Conservation (phyloP, 345 rosid species). For the Cardiospermum halicacabum region DNA sequence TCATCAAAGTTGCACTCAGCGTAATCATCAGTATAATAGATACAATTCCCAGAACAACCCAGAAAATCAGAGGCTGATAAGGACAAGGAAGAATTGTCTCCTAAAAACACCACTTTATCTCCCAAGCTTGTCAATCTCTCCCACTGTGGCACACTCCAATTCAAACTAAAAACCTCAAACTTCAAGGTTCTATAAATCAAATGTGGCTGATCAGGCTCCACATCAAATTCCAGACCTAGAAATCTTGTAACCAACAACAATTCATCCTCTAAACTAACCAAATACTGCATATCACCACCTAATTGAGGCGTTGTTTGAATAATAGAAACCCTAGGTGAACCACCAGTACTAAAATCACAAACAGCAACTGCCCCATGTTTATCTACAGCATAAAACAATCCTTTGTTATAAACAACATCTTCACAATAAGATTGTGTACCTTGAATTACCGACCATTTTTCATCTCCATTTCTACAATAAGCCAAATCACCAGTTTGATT, state of each 20-base stretch:
- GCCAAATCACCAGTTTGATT: slow-evolving; percentile 29
- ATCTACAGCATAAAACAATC: slow-evolving; percentile 41
- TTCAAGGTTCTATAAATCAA: slow-evolving; percentile 29
- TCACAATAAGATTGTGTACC: slow-evolving; percentile 28
- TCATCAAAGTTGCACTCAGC: slow-evolving; percentile 36
- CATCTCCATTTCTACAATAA: slow-evolving; percentile 38
- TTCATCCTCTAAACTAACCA: slow-evolving; percentile 43
- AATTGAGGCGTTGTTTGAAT: slow-evolving; percentile 22
- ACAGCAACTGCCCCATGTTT: slow-evolving; percentile 33
- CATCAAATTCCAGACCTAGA: slow-evolving; percentile 23
- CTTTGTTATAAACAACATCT: slow-evolving; percentile 39
- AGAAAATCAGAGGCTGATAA: slow-evolving; percentile 41
- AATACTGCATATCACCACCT: slow-evolving; percentile 51
- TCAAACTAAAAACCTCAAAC: slow-evolving; percentile 44
- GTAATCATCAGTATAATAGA: slow-evolving; percentile 54
- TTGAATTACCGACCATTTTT: slow-evolving; percentile 33
- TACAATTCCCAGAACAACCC: slow-evolving; percentile 36
- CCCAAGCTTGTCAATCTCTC: slow-evolving; percentile 33
- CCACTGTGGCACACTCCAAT: slow-evolving; percentile 30
- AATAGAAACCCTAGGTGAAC: slow-evolving; percentile 25
- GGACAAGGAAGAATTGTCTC: slow-evolving; percentile 44
- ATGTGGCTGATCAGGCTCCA: slow-evolving; percentile 21
- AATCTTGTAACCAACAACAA: slow-evolving; percentile 37
- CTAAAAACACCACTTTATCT: slow-evolving; percentile 37
- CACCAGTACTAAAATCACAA: slow-evolving; percentile 29